Base-by-base conservation (phyloP, 768 basidiomycete genomes). In the Steccherinum ochraceum region DNA sequence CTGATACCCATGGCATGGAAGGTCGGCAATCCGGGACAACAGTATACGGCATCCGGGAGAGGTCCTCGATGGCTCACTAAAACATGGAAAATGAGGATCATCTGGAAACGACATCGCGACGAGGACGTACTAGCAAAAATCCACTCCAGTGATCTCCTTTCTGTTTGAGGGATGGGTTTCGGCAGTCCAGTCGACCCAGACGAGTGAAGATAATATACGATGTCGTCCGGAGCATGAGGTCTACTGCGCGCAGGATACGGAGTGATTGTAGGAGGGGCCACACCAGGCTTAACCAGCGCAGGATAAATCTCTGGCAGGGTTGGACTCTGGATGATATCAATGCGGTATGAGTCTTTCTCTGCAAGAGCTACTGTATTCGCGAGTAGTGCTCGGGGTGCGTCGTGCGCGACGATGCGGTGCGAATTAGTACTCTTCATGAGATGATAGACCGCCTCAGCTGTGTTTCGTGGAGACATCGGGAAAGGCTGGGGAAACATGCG, bases 381-480 rank as follows among this genome's bases (percentile, higher is more conserved):
- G 16, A 56, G 49, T 12, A 64, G 39, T 5, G 55, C 45, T 26
- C 58, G 53, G 48, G 61, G 57, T 4, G 45, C 40, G 2, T 52
- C 44, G 35, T 64, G 63, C 5, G 48, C 56, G 19, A 59, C 60
- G 46, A 66, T 51, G 4, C 64, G 24, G 16, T 65, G 61, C 0
- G 48, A 56, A 2, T 56, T 54, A 2, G 54, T 52, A 5, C 56
- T 64, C 43, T 54, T 50, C 10, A 73, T 54, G 3, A 75, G 60
- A 55, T 73, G 68, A 0, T 61, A 64, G 5, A 75, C 56, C 1
- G 69, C 71, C 16, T 53, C 55, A 26, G 58, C 61, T 11, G 72
- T 69, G 54, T 69, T 69, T 3, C 68, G 59, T 2, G 59, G 55
- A 3, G 69, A 67, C 41, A 71, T 59, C 1, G 69, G 68, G 54